Evolutionary conservation across 2,329 filamentous ascomycete species (phyloP), one percentile per base, ranked within the genome.

Genomic region (Pseudogymnoascus sp.): DNA sequence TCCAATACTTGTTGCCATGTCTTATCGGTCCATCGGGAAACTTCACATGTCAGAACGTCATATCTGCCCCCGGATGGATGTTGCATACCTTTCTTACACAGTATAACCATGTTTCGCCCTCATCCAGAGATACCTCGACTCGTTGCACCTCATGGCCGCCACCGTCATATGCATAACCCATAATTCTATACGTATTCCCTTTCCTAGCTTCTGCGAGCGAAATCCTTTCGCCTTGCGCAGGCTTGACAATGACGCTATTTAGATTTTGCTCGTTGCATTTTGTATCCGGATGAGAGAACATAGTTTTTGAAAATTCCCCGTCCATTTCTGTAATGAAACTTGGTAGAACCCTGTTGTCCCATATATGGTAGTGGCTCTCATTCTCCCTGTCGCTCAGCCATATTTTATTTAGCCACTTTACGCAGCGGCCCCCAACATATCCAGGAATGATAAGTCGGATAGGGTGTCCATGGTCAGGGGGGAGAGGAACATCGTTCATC

Each of bases 1-100:
- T 76, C 80, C 79, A 82, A 65, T 79, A 82, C 64, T 79, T 82
- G 38, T 75, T 77, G 2, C 78, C 79, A 60, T 82, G 78, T 4
- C 79, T 72, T 35, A 82, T 73, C 0, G 79, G 78, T 4, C 70
- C 69, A 14, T 80, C 74, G 1, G 79, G 79, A 57, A 77, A 80
- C 63, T 75, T 62, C 3, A 15, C 11, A 11, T 33, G 33, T 53
- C 18, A 53, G 28, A 18, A 69, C 67, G 60, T 66, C 67, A 60
- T 69, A 68, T 33, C 4, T 53, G 15, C n/a, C 47, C 25, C 28
- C 2, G 33, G 6, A 25, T 53, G 28, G 11, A 18, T 4, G 18
- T 30, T 33, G 6, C 15, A 12, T 33, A 53, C 47, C 47, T 33
- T 53, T 41, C 77, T 71, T n/a, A 77, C 72, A 65, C 77, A 79